Conservation (phyloP, 352 stramenopile genomes). For the Pythium periplocum region DNA sequence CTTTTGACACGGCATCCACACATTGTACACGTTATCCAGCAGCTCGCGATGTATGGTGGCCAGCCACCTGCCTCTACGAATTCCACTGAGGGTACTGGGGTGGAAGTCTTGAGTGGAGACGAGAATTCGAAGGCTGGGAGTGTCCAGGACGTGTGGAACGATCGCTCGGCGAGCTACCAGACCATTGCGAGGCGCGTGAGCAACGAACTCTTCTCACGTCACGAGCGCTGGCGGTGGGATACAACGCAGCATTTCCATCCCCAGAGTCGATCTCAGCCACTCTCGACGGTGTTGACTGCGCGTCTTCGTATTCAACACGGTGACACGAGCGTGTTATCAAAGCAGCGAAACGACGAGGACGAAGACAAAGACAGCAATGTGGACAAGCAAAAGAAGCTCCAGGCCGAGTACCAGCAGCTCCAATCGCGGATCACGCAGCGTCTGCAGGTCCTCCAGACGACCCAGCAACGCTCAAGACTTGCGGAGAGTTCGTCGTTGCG, state of each 20-base stretch:
- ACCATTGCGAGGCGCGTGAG: slow-evolving; percentile 27
- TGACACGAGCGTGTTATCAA: too few species aligned
- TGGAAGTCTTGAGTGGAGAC: neutral
- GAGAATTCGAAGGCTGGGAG: neutral
- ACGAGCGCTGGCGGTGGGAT: slow-evolving; percentile 43
- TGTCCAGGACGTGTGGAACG: slow-evolving; percentile 32
- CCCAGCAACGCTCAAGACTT: too few species aligned
- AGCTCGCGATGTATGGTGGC: slow-evolving; percentile 13
- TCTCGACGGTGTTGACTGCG: too few species aligned
- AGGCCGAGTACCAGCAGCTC: slow-evolving; percentile 14
- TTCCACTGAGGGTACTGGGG: too few species aligned
- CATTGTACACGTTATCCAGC: slow-evolving; percentile 34
- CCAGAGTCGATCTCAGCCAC: too few species aligned
- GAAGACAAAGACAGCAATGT: slow-evolving; percentile 6
- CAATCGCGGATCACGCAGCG: slow-evolving; percentile 4
- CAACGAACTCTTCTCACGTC: slow-evolving; percentile 21
- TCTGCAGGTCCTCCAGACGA: too few species aligned
- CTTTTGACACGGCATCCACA: slow-evolving; percentile 35
- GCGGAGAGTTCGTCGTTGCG: neutral
- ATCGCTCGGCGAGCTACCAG: slow-evolving; percentile 42
- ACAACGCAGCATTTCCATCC: slow-evolving; percentile 22
- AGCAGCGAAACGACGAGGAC: too few species aligned
- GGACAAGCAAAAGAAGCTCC: slow-evolving; percentile 13
- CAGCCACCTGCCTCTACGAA: neutral
- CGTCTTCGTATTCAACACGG: too few species aligned